Percentiles rank a stretch among this genome's conserved stretches.
Conservation (phyloP, 2,329 filamentous ascomycete genomes). For the Hypocreales sp. region DNA sequence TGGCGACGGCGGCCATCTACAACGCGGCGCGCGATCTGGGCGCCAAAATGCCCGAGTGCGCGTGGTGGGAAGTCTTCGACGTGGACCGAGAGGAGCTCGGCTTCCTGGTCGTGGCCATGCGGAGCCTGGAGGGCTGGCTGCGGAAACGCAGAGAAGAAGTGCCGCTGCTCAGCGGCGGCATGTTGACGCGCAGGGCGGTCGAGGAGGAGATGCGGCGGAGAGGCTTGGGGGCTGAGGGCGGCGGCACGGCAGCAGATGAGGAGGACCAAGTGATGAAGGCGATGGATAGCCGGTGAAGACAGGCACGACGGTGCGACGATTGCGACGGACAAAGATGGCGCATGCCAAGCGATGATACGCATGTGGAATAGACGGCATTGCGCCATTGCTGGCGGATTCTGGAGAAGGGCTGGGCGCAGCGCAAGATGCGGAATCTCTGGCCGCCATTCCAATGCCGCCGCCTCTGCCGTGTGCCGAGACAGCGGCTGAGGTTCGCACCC, state of each 20-base stretch:
- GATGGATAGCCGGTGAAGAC: slow-evolving; percentile 15
- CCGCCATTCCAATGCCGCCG: no score
- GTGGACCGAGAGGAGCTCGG: slow-evolving; percentile 88
- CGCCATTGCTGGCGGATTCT: no score
- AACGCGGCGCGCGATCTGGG: slow-evolving; percentile 65
- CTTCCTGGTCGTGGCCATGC: slow-evolving; percentile 75
- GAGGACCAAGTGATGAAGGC: slow-evolving; percentile 28
- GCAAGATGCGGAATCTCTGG: no score
- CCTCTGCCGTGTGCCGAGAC: no score
- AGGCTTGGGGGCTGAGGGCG: slow-evolving; percentile 20
- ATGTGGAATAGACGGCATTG: no score
- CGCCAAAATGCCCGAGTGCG: slow-evolving; percentile 63
- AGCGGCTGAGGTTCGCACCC: no score
- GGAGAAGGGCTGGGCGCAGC: no score
- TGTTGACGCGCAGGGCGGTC: slow-evolving; percentile 43
- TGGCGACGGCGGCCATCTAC: slow-evolving; percentile 84
- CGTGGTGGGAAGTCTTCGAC: slow-evolving; percentile 99
- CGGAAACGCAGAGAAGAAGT: slow-evolving; percentile 40
- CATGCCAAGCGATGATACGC: no score
- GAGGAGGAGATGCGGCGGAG: slow-evolving; percentile 43
- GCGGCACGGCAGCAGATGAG: slow-evolving; percentile 17
- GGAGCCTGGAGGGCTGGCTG: slow-evolving; percentile 61
- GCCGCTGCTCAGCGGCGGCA: slow-evolving; percentile 27
- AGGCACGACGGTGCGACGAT: no score
- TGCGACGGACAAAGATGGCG: no score